Evolutionary conservation across 164 flowering plant species (phyloP).

Genomic region (Brasenia schreberi): DNA sequence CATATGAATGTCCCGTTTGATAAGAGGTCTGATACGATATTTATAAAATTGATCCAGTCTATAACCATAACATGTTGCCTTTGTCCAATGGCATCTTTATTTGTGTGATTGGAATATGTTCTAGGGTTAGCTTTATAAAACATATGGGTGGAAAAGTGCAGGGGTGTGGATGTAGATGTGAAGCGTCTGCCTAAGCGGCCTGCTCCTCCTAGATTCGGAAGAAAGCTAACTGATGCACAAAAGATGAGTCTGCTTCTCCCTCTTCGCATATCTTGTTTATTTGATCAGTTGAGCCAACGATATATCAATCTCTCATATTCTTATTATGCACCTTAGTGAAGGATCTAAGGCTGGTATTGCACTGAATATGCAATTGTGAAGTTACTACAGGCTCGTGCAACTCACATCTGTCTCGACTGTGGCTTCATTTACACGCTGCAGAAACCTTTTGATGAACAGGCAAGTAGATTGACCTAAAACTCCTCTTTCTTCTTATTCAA

Average conservation of each 20-base stretch:
- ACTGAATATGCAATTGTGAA: neutral
- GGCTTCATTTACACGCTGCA: conserved; percentile 69
- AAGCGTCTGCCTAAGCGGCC: conserved; percentile 87
- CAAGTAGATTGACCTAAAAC: conserved; percentile 11
- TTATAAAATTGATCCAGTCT: too few relatives aligned
- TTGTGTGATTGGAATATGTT: too few relatives aligned
- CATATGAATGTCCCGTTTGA: too few relatives aligned
- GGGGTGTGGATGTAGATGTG: conserved; percentile 77
- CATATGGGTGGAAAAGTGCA: conserved; percentile 1
- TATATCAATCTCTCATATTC: too few relatives aligned
- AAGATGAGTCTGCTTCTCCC: conserved; percentile 28
- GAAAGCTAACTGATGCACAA: conserved; percentile 77
- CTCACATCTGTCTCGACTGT: conserved; percentile 93
- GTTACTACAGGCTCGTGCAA: conserved; percentile 77
- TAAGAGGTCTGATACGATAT: too few relatives aligned
- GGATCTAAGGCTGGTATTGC: neutral
- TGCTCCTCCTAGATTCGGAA: conserved; percentile 97
- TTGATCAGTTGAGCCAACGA: too few relatives aligned
- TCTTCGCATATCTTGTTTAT: neutral
- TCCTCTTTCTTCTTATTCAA: neutral
- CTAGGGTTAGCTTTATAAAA: too few relatives aligned
- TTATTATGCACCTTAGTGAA: too few relatives aligned
- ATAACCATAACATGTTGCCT: too few relatives aligned
- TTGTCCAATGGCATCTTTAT: too few relatives aligned
- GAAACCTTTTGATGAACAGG: conserved; percentile 95